Evolutionary conservation across 352 stramenopile species (phyloP).

Genomic region (Pythium myriotylum): DNA sequence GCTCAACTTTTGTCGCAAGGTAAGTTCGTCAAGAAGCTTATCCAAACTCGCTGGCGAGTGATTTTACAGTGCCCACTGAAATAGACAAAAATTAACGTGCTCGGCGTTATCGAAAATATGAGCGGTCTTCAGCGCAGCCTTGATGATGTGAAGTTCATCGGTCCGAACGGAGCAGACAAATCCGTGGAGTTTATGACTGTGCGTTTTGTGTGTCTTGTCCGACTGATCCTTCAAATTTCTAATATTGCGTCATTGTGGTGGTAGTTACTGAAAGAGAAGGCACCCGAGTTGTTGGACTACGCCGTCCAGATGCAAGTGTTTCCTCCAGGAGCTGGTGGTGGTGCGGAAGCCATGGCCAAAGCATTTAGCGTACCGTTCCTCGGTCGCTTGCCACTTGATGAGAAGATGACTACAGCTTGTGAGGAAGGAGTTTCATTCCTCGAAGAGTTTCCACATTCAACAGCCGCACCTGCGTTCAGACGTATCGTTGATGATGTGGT

Average conservation of each 20-base stretch:
- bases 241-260: not conserved
- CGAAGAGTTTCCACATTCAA: constrained; percentile 82
- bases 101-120: constrained; percentile 99
- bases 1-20: constrained; percentile 99
- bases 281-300: constrained; percentile 73
- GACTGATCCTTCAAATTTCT: too few relatives aligned
- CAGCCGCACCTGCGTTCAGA: constrained; percentile 68
- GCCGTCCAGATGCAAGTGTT: constrained; percentile 93
- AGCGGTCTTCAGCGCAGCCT: constrained; percentile 89
- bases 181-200: constrained; percentile 69
- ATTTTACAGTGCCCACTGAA: too few relatives aligned
- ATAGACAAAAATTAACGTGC: constrained; percentile 77
- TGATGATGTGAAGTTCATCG: constrained; percentile 70
- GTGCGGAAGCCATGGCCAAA: constrained; percentile 94
- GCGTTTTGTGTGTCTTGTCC: too few relatives aligned
- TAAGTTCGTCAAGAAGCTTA: too few relatives aligned
- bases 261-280: constrained; percentile 84
- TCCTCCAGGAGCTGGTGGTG: constrained; percentile 67
- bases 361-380: constrained; percentile 97
- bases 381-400: constrained; percentile 95
- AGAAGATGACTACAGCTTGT: constrained; percentile 95
- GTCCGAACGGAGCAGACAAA: constrained; percentile 51
- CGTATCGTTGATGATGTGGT: constrained; percentile 78
- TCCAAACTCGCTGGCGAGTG: too few relatives aligned
- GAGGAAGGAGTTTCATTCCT: constrained; percentile 95